Evolutionary conservation across 305 asterid species (phyloP).

Genomic region (Vinca major): DNA sequence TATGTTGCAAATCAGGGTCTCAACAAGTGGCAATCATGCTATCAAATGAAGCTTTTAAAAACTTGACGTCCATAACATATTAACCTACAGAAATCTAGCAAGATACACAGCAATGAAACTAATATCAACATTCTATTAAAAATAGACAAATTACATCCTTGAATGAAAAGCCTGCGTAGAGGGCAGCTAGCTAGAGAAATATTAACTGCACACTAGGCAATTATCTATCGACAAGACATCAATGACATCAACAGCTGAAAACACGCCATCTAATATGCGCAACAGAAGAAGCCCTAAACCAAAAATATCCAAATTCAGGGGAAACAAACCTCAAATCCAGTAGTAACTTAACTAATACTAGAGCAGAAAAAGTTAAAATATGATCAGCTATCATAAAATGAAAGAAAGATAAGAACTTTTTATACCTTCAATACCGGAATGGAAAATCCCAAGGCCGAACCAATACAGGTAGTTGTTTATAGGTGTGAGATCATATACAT

Average conservation of each 20-base stretch:
- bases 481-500: constrained; percentile 84
- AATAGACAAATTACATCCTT: neutral
- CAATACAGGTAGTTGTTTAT: constrained; percentile 77
- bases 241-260: neutral
- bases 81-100: neutral
- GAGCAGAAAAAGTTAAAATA: neutral
- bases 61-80: neutral
- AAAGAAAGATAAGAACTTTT: neutral
- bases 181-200: neutral
- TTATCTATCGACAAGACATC: neutral
- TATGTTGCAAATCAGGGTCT: neutral
- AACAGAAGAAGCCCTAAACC: neutral
- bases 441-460: constrained; percentile 82
- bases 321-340: neutral
- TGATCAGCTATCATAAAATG: neutral
- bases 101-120: neutral
- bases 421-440: constrained; percentile 87
- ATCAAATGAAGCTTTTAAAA: neutral
- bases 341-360: neutral
- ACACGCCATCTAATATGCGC: neutral
- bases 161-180: neutral
- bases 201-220: neutral
- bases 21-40: neutral
- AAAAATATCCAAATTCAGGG: constrained; percentile 2
- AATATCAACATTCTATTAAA: neutral